Percentiles rank a stretch among this genome's conserved stretches.
Conservation (phyloP, 371 early-diverging fungal species). For the Mortierella polycephala region DNA sequence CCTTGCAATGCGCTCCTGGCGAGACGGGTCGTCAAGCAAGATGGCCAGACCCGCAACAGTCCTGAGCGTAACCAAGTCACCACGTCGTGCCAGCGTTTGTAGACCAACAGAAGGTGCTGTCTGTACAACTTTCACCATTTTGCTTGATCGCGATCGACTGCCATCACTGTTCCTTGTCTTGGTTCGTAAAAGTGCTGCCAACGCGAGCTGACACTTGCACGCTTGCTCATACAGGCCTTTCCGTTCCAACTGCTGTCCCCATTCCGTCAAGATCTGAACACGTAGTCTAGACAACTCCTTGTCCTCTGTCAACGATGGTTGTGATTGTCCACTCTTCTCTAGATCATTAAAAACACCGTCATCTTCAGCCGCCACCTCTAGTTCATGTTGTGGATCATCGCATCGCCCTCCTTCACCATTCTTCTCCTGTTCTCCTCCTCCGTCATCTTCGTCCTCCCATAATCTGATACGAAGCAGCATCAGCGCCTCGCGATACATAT, state of each 20-base stretch:
- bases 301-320: background rate
- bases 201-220: conserved; percentile 46
- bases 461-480: conserved; percentile 43
- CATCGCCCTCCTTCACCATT: background rate
- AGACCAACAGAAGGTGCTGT: conserved; percentile 30
- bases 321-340: background rate
- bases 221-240: conserved; percentile 37
- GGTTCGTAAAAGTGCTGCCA: conserved; percentile 14
- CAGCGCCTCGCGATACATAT: conserved; percentile 39
- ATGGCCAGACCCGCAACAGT: conserved; percentile 46
- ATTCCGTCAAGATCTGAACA: conserved; percentile 37
- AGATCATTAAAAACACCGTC: background rate
- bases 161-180: background rate
- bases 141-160: background rate
- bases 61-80: conserved; percentile 35
- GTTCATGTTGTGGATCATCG: background rate
- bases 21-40: conserved; percentile 33
- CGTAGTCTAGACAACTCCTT: conserved; percentile 16
- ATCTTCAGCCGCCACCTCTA: background rate
- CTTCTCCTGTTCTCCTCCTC: background rate
- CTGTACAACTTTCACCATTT: background rate
- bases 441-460: conserved; percentile 30
- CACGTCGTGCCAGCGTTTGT: conserved; percentile 39
- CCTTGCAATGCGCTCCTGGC: conserved; percentile 12
- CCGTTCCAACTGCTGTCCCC: conserved; percentile 39